Conservation (phyloP, 768 basidiomycete species). For the Auricularia auricula-judae region DNA sequence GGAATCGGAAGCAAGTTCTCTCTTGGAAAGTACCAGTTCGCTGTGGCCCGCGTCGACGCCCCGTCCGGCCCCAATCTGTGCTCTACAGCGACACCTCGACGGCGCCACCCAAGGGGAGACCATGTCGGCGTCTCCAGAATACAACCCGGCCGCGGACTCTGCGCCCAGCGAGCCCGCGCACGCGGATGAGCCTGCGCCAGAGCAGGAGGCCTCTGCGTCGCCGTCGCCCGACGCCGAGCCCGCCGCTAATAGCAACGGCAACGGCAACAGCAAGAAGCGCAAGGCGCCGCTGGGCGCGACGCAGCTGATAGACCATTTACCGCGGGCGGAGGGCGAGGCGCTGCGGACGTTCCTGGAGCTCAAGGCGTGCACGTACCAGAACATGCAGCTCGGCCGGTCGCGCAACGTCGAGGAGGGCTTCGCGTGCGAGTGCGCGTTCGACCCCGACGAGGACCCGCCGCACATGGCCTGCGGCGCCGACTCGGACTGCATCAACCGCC, state of each 20-base stretch:
- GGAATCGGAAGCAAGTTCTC: no score
- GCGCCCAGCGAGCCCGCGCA: not conserved
- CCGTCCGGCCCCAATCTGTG: not conserved
- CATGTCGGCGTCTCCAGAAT: not conserved
- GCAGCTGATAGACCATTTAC: slow-evolving; percentile 75
- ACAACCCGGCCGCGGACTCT: not conserved
- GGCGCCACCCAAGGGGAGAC: not conserved
- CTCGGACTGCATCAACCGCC: slow-evolving; percentile 93
- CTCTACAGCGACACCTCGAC: not conserved
- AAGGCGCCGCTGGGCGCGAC: not conserved
- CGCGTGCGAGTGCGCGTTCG: slow-evolving; percentile 87
- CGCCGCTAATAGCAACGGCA: not conserved
- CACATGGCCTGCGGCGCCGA: slow-evolving; percentile 70
- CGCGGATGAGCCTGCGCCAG: not conserved
- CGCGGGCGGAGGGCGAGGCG: slow-evolving; percentile 64
- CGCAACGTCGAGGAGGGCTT: slow-evolving; percentile 86
- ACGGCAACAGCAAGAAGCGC: not conserved
- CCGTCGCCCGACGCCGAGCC: not conserved
- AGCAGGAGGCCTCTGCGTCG: not conserved
- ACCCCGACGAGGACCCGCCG: slow-evolving; percentile 52
- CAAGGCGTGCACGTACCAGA: slow-evolving; percentile 73
- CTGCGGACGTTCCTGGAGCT: slow-evolving; percentile 64
- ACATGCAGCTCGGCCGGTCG: slow-evolving; percentile 74
- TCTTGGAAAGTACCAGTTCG: not conserved
- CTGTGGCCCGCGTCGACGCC: not conserved